These are phyloP conservation scores for Cordyceps cicadae DNA, from an alignment of 2,329 filamentous ascomycete species.

Conservation along the genomic window DNA sequence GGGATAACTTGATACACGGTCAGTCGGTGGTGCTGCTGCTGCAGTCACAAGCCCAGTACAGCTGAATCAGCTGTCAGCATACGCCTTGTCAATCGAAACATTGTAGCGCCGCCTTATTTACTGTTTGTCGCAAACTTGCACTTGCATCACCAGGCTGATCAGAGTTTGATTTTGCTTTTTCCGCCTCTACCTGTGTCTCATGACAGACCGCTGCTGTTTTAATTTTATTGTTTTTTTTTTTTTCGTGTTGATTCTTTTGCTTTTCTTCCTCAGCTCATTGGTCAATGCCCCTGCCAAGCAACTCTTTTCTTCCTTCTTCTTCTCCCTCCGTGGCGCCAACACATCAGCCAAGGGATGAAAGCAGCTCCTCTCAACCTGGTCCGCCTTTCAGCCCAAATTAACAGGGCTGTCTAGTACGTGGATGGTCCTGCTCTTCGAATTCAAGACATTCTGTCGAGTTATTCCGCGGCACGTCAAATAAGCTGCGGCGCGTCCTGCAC, in stretches of 20 bases:
- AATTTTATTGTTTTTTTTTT: background rate
- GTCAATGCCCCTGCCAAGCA: background rate
- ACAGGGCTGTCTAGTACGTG: background rate
- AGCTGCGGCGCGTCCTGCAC: background rate
- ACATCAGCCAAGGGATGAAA: too few relatives aligned
- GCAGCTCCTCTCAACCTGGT: too few relatives aligned
- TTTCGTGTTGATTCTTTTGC: background rate
- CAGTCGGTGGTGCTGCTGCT: background rate
- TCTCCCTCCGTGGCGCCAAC: too few relatives aligned
- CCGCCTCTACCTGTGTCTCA: background rate
- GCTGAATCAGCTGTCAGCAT: background rate
- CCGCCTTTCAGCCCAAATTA: too few relatives aligned
- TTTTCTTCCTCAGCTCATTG: background rate
- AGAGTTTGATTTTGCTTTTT: background rate
- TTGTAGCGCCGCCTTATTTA: background rate
- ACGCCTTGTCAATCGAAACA: background rate
- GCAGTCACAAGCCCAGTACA: background rate
- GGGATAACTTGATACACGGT: background rate
- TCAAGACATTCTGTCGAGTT: background rate
- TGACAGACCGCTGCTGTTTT: background rate
- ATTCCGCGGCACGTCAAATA: background rate
- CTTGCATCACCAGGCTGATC: background rate
- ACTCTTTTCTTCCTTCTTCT: background rate
- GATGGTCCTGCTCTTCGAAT: background rate
- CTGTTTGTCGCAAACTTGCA: background rate